Base-by-base conservation (phyloP, 2,329 filamentous ascomycete genomes). In the Pseudocercospora ulei region DNA sequence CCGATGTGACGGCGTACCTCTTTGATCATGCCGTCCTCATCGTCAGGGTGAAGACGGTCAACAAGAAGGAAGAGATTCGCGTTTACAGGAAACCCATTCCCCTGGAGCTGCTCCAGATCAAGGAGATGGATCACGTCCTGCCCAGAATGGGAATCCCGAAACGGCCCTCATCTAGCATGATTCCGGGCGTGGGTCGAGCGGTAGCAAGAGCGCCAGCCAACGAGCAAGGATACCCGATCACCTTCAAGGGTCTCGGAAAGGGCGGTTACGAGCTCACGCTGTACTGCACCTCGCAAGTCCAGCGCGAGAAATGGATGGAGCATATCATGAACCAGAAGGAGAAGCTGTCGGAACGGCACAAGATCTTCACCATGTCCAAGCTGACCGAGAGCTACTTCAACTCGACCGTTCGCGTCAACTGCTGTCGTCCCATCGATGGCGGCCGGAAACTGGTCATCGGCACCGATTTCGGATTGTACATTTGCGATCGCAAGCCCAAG, bases 21-120 rank as follows among this genome's bases (percentile, higher is more conserved):
- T 95, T 98, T 58, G 90, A 98, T 56, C 90, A 98, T 60, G 88
- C 90, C 2, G 80, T 98, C 36, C 70, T 98, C 22, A 72, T 98
- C 25, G 90, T 95, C 49, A 76, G 87, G 36, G 80, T 87, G 49
- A 98, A 96, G 66, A 80, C 81, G 43, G 82, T 82, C 43, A 93
- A 90, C 61, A 96, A 96, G 67, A 76, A 76, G 27, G 90, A 98
- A 60, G 88, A 96, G 58, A 80, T 92, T 46, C 90, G 92, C 59
- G 90, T 94, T 0, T 96, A 96, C 63, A 77, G 86, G 55, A 84
- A 87, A 67, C 90, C 90, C 1, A 98, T 98, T 50, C 90, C 90
- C 8, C 67, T 98, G 19, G 90, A 98, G 60, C 71, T 98, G 4
- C 71, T 98, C 9, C 79, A 90, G 14, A 96, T 98, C 51, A 80